Conservation (phyloP, 345 rosid species). For the Citrus sinensis region DNA sequence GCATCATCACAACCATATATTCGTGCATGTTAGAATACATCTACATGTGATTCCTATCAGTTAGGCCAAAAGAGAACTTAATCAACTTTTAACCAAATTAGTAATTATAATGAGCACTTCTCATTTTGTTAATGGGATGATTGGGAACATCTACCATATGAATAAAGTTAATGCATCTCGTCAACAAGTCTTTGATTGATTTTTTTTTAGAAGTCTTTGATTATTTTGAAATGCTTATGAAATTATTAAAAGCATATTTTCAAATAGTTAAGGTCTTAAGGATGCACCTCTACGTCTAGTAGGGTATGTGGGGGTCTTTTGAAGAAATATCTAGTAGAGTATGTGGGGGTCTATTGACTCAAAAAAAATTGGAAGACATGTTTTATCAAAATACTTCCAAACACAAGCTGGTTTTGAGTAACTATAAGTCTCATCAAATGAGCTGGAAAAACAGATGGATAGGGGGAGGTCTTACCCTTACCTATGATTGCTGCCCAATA, state of each 20-base stretch:
- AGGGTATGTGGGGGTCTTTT: background rate
- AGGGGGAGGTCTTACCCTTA: no score
- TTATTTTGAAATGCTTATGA: background rate
- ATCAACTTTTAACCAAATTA: conserved; percentile 9
- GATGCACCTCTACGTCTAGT: background rate
- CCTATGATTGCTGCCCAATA: background rate
- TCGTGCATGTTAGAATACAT: no score
- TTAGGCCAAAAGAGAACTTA: conserved; percentile 24
- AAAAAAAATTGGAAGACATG: no score
- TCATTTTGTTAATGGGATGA: background rate
- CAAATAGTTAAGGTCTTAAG: no score
- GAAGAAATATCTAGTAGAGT: background rate
- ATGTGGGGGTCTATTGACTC: background rate
- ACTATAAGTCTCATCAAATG: background rate
- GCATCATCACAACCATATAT: no score
- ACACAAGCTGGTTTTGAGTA: background rate
- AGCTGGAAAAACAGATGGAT: background rate
- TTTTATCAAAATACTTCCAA: background rate
- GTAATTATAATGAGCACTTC: conserved; percentile 4
- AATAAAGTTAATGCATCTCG: no score
- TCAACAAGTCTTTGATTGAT: no score
- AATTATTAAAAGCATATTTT: background rate
- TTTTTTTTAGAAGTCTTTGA: background rate
- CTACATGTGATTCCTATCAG: no score
- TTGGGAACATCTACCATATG: background rate